These are phyloP conservation scores for Meyerozyma athensensis DNA, from an alignment of 1,139 yeast genomes.

Conservation along the genomic window DNA sequence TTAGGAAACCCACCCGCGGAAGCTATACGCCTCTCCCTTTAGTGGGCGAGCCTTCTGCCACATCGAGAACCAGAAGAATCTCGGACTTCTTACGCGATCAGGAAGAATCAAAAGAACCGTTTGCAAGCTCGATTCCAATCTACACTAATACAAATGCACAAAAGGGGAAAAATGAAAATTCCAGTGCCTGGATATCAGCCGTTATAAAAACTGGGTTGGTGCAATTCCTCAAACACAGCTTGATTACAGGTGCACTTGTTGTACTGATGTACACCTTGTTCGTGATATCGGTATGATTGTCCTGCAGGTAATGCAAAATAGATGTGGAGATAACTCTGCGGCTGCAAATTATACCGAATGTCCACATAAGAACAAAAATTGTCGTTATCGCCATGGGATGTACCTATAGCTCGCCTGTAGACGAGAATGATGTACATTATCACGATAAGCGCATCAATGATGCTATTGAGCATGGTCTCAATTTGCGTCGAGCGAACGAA, in stretches of 20 bases:
- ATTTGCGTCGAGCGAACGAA: conserved; percentile 46
- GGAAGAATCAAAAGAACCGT: conserved; percentile 11
- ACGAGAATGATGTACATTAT: conserved; percentile 47
- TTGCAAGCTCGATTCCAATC: conserved; percentile 9
- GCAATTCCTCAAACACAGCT: conserved; percentile 11
- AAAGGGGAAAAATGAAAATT: background rate
- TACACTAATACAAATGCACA: conserved; percentile 10
- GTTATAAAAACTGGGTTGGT: conserved; percentile 14
- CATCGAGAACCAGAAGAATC: conserved; percentile 13
- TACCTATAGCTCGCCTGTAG: conserved; percentile 50
- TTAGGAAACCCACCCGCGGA: conserved; percentile 20
- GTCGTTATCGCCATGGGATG: conserved; percentile 52
- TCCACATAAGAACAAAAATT: background rate
- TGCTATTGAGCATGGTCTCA: conserved; percentile 63
- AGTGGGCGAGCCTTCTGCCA: conserved; percentile 5
- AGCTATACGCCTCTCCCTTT: conserved; percentile 16
- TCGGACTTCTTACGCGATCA: conserved; percentile 16
- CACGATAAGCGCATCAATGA: conserved; percentile 53
- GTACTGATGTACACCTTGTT: background rate
- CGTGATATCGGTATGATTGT: background rate
- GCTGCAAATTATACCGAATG: conserved; percentile 1
- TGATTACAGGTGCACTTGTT: conserved; percentile 7
- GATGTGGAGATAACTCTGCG: conserved; percentile 2
- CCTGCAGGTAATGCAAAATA: background rate
- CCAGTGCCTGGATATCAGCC: conserved; percentile 3